Conservation (phyloP, 805 yeast species). For the Lipomyces yamadae region DNA sequence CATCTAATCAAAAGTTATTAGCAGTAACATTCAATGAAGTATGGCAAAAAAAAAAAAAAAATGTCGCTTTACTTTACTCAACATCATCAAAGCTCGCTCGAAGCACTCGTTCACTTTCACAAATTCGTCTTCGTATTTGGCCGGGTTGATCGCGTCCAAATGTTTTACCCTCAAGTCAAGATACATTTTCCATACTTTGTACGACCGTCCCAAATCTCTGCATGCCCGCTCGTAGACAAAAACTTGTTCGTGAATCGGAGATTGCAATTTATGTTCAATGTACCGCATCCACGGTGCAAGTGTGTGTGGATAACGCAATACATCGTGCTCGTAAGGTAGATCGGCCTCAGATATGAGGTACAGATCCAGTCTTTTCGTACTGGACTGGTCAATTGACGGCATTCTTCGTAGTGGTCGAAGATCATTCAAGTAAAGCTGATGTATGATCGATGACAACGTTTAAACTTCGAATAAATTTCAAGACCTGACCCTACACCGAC, state of each 20-base stretch:
- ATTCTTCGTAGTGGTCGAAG: slow-evolving; percentile 2
- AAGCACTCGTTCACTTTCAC: slow-evolving; percentile 51
- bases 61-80: slow-evolving; percentile 44
- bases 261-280: slow-evolving; percentile 43
- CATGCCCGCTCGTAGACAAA: slow-evolving; percentile 62
- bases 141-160: slow-evolving; percentile 43
- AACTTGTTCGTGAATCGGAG: slow-evolving; percentile 41
- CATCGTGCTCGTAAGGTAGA: slow-evolving; percentile 54
- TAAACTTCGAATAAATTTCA: background rate
- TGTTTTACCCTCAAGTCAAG: slow-evolving; percentile 50
- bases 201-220: slow-evolving; percentile 51
- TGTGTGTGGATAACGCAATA: slow-evolving; percentile 48
- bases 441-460: background rate
- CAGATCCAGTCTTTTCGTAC: slow-evolving; percentile 18
- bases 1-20: slow-evolving; percentile 40
- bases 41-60: background rate
- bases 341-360: slow-evolving; percentile 48
- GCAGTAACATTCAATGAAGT: too few relatives aligned
- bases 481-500: too few relatives aligned
- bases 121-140: slow-evolving; percentile 46
- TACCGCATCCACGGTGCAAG: slow-evolving; percentile 50
- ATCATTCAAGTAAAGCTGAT: background rate
- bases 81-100: slow-evolving; percentile 52
- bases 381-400: slow-evolving; percentile 2
- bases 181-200: slow-evolving; percentile 61